phyloP scores from a whole-genome alignment of 371 early-diverging fungal genomes.

The Apophysomyces ossiformis region DNA sequence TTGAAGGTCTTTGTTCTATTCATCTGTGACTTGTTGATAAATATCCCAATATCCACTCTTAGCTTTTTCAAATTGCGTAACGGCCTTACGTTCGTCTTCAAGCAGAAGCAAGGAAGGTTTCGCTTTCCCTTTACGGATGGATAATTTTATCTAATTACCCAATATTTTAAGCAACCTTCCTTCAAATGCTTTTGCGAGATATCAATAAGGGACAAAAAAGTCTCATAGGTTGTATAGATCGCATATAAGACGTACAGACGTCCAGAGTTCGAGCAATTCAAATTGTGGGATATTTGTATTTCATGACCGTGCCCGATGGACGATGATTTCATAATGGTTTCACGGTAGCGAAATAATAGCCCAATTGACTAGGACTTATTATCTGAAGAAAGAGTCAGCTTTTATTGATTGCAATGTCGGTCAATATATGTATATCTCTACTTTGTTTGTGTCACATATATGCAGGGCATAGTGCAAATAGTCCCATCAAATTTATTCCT shows the following conservation, averaged over 20 bases:
- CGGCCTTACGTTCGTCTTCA: not conserved
- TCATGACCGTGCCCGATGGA: not conserved
- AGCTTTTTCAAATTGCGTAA: not conserved
- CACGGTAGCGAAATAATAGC: conserved; percentile 2
- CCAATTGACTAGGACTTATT: not conserved
- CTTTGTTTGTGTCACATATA: conserved; percentile 2
- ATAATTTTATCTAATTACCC: not conserved
- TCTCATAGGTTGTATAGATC: too few relatives aligned
- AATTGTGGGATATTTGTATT: not conserved
- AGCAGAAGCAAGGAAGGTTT: not conserved
- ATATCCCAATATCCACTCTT: not conserved
- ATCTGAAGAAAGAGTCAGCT: not conserved
- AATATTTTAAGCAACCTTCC: conserved; percentile 1
- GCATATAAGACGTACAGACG: too few relatives aligned
- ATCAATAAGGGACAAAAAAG: not conserved
- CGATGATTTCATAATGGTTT: not conserved
- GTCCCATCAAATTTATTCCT: not conserved
- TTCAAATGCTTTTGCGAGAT: not conserved
- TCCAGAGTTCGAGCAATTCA: not conserved
- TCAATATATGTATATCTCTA: not conserved
- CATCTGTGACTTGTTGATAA: not conserved
- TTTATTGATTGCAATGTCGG: not conserved
- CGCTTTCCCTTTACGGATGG: not conserved
- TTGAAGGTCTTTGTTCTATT: not conserved
- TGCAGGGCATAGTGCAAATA: not conserved